Evolutionary conservation across 495 filamentous ascomycete species (phyloP).

Genomic region (Hamigera avellanea): DNA sequence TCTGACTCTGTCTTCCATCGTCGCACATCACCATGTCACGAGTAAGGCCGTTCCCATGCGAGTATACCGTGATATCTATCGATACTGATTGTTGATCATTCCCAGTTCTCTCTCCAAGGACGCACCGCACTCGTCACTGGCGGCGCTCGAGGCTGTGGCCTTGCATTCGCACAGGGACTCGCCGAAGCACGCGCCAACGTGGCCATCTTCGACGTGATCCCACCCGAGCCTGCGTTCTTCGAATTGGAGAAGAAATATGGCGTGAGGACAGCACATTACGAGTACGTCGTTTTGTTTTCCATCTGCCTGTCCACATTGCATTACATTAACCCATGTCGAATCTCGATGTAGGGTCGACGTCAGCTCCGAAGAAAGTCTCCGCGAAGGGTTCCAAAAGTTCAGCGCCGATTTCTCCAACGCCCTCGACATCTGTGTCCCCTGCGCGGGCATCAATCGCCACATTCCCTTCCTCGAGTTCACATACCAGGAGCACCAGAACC

Average conservation of each 20-base stretch:
- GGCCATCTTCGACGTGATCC: constrained; percentile 47
- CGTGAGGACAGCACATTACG: constrained; percentile 27
- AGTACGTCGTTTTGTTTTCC: constrained; percentile 44
- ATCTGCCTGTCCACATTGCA: too few species aligned
- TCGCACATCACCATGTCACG: constrained; percentile 8
- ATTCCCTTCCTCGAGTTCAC: constrained; percentile 27
- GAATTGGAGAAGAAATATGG: constrained; percentile 19
- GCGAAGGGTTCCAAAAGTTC: constrained; percentile 38
- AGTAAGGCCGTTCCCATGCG: constrained; percentile 4
- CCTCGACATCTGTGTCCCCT: constrained; percentile 30
- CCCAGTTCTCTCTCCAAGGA: constrained; percentile 29
- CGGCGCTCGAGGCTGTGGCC: constrained; percentile 70
- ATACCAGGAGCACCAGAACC: constrained; percentile 29
- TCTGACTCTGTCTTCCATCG: background rate
- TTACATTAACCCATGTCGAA: too few species aligned
- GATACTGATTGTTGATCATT: background rate
- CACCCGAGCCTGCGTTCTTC: constrained; percentile 15
- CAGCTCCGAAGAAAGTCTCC: constrained; percentile 48
- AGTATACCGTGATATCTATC: background rate
- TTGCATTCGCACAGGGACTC: constrained; percentile 62
- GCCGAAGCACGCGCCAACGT: constrained; percentile 81
- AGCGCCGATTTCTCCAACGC: constrained; percentile 27
- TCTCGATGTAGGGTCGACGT: constrained; percentile 45
- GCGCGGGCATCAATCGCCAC: constrained; percentile 29
- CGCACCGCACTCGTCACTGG: constrained; percentile 75